A percentile compares a stretch with the other conserved stretches of the same genome.
These are phyloP conservation scores for Penicillium frequentans DNA, from an alignment of 2,329 filamentous ascomycete species.

Conservation along the genomic window DNA sequence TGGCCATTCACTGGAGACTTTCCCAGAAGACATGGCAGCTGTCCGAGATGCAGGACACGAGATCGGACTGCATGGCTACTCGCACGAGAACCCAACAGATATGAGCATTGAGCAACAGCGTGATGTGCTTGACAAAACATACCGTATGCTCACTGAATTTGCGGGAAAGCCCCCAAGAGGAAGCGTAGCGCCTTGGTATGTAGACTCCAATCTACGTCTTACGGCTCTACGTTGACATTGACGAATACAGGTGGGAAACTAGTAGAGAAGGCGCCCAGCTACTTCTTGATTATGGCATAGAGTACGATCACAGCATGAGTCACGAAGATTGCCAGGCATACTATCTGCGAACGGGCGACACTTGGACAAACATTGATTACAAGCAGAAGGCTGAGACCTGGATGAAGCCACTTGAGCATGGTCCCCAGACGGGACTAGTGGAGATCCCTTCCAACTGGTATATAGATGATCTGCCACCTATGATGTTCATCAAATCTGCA, in stretches of 20 bases:
- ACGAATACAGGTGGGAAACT: conserved; percentile 59
- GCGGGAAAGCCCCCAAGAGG: conserved; percentile 71
- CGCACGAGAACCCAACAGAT: conserved; percentile 70
- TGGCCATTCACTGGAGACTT: conserved; percentile 64
- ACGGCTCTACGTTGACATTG: not conserved
- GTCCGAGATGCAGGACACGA: conserved; percentile 66
- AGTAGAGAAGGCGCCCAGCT: conserved; percentile 62
- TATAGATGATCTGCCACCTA: conserved; percentile 45
- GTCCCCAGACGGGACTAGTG: conserved; percentile 40
- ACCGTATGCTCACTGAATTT: conserved; percentile 72
- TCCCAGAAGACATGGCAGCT: conserved; percentile 63
- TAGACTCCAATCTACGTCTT: not conserved
- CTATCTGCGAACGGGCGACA: conserved; percentile 44
- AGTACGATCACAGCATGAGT: conserved; percentile 47
- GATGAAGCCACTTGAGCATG: conserved; percentile 52
- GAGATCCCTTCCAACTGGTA: conserved; percentile 49
- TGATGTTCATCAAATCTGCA: conserved; percentile 47
- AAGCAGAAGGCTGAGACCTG: conserved; percentile 40
- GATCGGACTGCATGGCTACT: conserved; percentile 69
- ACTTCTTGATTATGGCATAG: conserved; percentile 44
- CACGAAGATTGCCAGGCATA: conserved; percentile 48
- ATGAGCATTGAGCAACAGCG: conserved; percentile 76
- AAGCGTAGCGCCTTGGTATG: conserved; percentile 67
- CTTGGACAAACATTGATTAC: conserved; percentile 47
- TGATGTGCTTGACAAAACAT: conserved; percentile 75